Evolutionary conservation across 768 basidiomycete species (phyloP), one percentile per base, ranked within the genome.

Genomic region (Tylopilus plumbeoviolaceoides): DNA sequence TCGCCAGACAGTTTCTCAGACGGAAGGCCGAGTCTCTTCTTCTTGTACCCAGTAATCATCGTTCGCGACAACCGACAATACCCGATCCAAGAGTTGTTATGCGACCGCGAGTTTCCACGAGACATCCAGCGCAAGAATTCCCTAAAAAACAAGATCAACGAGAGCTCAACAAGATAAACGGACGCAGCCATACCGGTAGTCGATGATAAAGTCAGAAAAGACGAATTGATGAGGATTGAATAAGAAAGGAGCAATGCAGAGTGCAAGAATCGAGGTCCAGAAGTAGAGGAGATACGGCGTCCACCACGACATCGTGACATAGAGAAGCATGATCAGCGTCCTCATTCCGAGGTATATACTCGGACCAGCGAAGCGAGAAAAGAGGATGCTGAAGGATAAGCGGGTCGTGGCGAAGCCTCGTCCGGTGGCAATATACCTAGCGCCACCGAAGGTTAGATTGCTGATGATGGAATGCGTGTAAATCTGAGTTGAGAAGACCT

Each of bases 181-280:
- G 28, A 50, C 15, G 18, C 14, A 7, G 21, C 71, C 82, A 63
- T 64, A 87, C 88, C 89, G 78, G 63, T 93, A 93, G 72, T 99
- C 97, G 66, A 98, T 90, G 70, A 98, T 82, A 72, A 95, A 99
- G 71, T 99, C 97, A 36, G 93, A 83, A 70, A 94, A 88, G 18
- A 91, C 90, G 75, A 99, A 99, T 72, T 98, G 97, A 70, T 99
- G 97, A n/a, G 97, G 97, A 68, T 98, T 99, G 82, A 98, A 99
- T 64, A 98, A 70, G 87, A 99, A 99, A 8, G 97, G 97, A 28
- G 95, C 87, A 58, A 98, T 73, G 64, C 94, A 98, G 9, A 99
- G 80, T 15, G 94, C 83, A 30, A 94, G 75, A 57, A 95, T 91
- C 40, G 95, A 94, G 50, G 98, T 70, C 95, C 95, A 98, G 80